Evolutionary conservation across 2,329 filamentous ascomycete species (phyloP).

Genomic region (Phialophora expanda): DNA sequence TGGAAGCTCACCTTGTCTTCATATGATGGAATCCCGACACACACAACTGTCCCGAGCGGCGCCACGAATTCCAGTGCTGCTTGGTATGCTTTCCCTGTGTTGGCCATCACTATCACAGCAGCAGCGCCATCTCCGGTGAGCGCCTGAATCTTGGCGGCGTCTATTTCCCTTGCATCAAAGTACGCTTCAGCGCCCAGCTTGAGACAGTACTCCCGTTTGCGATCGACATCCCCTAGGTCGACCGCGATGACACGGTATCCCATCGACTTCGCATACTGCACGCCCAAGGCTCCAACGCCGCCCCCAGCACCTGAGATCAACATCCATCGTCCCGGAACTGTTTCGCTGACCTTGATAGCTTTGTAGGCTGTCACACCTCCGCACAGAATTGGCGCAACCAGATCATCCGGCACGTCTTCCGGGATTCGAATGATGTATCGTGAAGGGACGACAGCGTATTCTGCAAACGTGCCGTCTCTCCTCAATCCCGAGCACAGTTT

Average conservation of each 20-base stretch:
- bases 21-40: conserved; percentile 44
- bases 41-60: conserved; percentile 50
- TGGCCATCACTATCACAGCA: conserved; percentile 31
- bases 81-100: conserved; percentile 30
- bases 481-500: conserved; percentile 29
- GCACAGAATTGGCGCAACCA: conserved; percentile 51
- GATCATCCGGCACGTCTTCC: conserved; percentile 45
- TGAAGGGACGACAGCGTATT: conserved; percentile 48
- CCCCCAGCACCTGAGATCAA: conserved; percentile 49
- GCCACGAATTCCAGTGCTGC: conserved; percentile 43
- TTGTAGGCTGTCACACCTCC: conserved; percentile 54
- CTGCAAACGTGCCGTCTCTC: conserved; percentile 50
- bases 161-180: conserved; percentile 42
- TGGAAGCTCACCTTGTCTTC: conserved; percentile 24
- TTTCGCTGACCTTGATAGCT: conserved; percentile 41
- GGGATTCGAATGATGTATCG: conserved; percentile 47
- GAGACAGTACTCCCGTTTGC: conserved; percentile 44
- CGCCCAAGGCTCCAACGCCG: conserved; percentile 44
- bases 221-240: conserved; percentile 46
- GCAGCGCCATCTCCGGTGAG: conserved; percentile 33
- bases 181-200: conserved; percentile 48
- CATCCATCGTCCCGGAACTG: conserved; percentile 31
- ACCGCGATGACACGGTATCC: conserved; percentile 51
- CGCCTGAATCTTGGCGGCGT: conserved; percentile 22
- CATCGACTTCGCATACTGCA: conserved; percentile 52